Conservation (phyloP, 2,329 filamentous ascomycete species). For the Stachybotrys chlorohalonatus region DNA sequence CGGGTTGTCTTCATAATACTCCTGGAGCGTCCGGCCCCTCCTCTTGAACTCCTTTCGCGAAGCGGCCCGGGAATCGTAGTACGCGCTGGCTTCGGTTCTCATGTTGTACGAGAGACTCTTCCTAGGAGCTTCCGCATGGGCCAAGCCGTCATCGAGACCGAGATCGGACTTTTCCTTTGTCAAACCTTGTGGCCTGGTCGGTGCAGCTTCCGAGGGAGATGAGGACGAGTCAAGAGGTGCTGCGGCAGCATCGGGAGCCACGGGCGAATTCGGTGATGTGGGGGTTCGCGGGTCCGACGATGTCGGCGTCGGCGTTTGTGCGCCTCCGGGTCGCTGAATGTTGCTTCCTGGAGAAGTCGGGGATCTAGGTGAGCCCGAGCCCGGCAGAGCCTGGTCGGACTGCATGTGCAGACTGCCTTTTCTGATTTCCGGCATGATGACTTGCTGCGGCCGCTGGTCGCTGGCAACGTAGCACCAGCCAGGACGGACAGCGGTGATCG, state of each 20-base stretch:
- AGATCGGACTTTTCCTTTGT: neutral
- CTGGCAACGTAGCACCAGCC: neutral
- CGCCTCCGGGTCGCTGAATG: too few species aligned
- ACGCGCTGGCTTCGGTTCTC: constrained; percentile 22
- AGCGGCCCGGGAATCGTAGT: constrained; percentile 30
- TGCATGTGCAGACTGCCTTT: constrained; percentile 13
- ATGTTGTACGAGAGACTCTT: constrained; percentile 25
- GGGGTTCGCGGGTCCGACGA: constrained; percentile 5
- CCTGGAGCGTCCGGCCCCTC: constrained; percentile 24
- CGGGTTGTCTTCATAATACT: constrained; percentile 30
- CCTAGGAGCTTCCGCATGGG: constrained; percentile 12
- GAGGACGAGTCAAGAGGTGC: neutral
- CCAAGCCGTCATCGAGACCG: neutral
- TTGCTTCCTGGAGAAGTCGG: neutral
- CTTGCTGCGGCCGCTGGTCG: too few species aligned
- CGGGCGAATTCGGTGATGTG: constrained; percentile 3
- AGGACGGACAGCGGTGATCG: neutral
- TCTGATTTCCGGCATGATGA: constrained; percentile 19
- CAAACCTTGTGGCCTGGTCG: neutral
- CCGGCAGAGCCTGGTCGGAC: constrained; percentile 10
- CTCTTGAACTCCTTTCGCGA: constrained; percentile 24
- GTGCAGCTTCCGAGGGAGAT: neutral
- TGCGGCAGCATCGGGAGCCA: neutral
- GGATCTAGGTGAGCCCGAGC: neutral
- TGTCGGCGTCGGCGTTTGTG: too few species aligned